phyloP scores from a whole-genome alignment of 257 asterid species.

The Knoxia roxburghii region DNA sequence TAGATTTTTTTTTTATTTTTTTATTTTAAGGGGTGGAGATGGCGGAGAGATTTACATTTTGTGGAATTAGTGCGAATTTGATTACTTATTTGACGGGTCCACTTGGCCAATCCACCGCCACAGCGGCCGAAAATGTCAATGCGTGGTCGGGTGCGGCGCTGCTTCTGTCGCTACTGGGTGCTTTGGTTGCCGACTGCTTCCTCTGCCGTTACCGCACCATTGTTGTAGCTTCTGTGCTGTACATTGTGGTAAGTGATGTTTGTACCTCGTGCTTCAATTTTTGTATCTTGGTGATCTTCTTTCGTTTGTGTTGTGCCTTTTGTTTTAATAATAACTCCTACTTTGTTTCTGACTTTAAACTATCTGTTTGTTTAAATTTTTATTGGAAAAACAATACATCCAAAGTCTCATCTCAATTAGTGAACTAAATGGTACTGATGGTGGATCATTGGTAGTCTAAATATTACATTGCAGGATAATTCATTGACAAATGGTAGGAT shows the following conservation, averaged over 20 bases:
- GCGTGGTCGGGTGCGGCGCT: slow-evolving; percentile 31
- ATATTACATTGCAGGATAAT: no score
- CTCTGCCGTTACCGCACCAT: slow-evolving; percentile 40
- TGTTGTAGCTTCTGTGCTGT: slow-evolving; percentile 28
- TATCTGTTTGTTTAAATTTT: no score
- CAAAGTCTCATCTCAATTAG: no score
- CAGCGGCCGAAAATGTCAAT: slow-evolving; percentile 34
- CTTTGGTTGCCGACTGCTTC: slow-evolving; percentile 32
- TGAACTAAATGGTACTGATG: no score
- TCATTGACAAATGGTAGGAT: no score
- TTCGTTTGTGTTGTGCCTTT: background rate
- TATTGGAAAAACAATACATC: no score
- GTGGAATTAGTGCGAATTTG: background rate
- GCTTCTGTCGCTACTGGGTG: slow-evolving; percentile 35
- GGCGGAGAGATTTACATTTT: slow-evolving; percentile 1
- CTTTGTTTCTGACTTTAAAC: no score
- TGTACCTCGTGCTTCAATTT: slow-evolving; percentile 2
- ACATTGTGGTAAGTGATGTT: slow-evolving; percentile 27
- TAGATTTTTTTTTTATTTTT: background rate
- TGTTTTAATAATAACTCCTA: no score
- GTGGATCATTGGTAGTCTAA: no score
- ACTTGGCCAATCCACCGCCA: slow-evolving; percentile 37
- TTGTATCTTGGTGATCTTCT: background rate
- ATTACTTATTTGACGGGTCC: slow-evolving; percentile 33
- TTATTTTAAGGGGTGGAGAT: slow-evolving; percentile 7